These are phyloP conservation scores for Parastagonospora nodorum DNA, from an alignment of 2,329 filamentous ascomycete genomes.

Conservation along the genomic window DNA sequence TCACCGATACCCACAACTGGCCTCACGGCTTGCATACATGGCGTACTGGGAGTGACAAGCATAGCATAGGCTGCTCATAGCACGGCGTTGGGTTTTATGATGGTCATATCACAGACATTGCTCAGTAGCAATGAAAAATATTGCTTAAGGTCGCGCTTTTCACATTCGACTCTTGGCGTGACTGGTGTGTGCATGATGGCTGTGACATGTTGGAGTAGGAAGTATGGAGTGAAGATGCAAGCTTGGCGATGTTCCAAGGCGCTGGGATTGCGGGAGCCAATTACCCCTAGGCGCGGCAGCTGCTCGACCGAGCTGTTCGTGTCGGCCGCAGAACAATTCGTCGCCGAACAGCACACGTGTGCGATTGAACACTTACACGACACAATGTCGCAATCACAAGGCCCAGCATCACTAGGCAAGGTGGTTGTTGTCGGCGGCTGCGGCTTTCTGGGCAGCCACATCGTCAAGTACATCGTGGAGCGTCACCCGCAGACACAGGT, in stretches of 20 bases:
- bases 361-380: conserved; percentile 2
- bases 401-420: conserved; percentile 47
- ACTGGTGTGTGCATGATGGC: background rate
- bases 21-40: conserved; percentile 31
- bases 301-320: conserved; percentile 13
- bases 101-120: background rate
- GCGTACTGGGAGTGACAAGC: conserved; percentile 20
- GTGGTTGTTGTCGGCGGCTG: conserved; percentile 57
- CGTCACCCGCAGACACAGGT: conserved; percentile 50
- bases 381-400: conserved; percentile 22
- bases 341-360: background rate
- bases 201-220: background rate
- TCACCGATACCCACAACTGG: conserved; percentile 37
- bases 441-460: conserved; percentile 58
- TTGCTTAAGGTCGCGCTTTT: no score
- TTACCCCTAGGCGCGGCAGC: conserved; percentile 16
- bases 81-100: conserved; percentile 15
- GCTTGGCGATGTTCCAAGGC: conserved; percentile 1
- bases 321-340: conserved; percentile 18
- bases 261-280: conserved; percentile 15
- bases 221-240: no score
- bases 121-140: background rate
- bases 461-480: conserved; percentile 53
- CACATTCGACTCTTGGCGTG: no score
- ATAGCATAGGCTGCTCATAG: conserved; percentile 17